Conservation (phyloP, 441 rosid species). For the Erodium moschatum region DNA sequence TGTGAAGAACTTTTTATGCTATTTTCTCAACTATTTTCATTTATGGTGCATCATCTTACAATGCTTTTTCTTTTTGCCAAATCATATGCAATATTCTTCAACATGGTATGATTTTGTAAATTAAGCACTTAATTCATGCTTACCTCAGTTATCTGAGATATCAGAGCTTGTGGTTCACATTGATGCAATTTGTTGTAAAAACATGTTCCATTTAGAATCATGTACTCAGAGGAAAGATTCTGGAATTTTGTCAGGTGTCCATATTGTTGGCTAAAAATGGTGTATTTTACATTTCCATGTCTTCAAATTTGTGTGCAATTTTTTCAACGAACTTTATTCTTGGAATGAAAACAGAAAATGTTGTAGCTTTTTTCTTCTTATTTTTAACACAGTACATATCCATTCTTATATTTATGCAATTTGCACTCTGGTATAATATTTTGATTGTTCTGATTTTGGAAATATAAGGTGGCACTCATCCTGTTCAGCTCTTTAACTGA, state of each 20-base stretch:
- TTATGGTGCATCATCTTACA: neutral
- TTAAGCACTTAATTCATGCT: neutral
- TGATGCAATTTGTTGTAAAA: neutral
- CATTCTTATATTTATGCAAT: neutral
- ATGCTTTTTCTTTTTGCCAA: neutral
- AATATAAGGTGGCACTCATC: conserved; percentile 75
- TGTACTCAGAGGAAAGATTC: neutral
- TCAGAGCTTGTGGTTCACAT: neutral
- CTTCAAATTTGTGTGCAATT: neutral
- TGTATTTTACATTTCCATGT: neutral
- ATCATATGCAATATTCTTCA: neutral
- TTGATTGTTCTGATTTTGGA: conserved; percentile 17
- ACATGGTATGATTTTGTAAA: neutral
- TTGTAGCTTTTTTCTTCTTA: neutral
- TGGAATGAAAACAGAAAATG: neutral
- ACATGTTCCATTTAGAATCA: neutral
- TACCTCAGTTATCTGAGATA: neutral
- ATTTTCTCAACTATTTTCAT: neutral
- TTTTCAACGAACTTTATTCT: neutral
- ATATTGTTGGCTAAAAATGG: neutral
- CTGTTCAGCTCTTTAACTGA: conserved; percentile 98
- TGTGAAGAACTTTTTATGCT: neutral
- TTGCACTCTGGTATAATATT: neutral
- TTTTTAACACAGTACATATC: neutral
- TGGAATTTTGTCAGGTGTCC: neutral